Conservation (phyloP, 805 yeast genomes). For the Candida methanosorbosa region DNA sequence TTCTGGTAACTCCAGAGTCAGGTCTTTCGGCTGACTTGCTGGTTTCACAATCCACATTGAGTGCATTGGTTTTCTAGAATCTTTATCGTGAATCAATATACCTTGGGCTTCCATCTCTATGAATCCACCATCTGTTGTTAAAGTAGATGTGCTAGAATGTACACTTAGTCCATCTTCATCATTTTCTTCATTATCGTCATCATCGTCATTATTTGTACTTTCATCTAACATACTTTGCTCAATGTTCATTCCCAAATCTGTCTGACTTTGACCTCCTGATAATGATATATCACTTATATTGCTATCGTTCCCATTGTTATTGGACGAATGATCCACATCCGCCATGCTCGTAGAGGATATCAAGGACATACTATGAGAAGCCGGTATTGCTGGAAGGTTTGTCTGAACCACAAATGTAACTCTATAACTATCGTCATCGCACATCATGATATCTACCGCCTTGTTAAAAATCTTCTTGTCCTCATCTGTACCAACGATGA, state of each 20-base stretch:
- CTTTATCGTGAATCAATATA: constrained; percentile 60
- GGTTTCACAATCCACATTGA: constrained; percentile 93
- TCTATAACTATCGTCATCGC: constrained; percentile 69
- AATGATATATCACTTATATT: constrained; percentile 1
- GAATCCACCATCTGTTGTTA: constrained; percentile 51
- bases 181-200: constrained; percentile 8
- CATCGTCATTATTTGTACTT: constrained; percentile 5
- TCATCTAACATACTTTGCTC: constrained; percentile 5
- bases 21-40: constrained; percentile 49
- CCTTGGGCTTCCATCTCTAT: constrained; percentile 92
- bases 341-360: no score
- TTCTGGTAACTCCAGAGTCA: constrained; percentile 62
- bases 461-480: constrained; percentile 62
- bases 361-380: background rate
- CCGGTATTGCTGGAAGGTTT: no score
- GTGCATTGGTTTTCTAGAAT: constrained; percentile 55
- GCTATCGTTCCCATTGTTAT: no score
- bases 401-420: constrained; percentile 56
- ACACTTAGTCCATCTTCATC: constrained; percentile 6
- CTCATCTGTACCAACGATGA: constrained; percentile 56
- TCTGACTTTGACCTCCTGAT: background rate
- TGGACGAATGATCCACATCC: background rate
- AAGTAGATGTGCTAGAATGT: constrained; percentile 20
- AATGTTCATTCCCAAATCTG: background rate
- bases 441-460: constrained; percentile 62